Evolutionary conservation across 108 stramenopile genomes (phyloP).

Genomic region (Cyclotella cryptica): DNA sequence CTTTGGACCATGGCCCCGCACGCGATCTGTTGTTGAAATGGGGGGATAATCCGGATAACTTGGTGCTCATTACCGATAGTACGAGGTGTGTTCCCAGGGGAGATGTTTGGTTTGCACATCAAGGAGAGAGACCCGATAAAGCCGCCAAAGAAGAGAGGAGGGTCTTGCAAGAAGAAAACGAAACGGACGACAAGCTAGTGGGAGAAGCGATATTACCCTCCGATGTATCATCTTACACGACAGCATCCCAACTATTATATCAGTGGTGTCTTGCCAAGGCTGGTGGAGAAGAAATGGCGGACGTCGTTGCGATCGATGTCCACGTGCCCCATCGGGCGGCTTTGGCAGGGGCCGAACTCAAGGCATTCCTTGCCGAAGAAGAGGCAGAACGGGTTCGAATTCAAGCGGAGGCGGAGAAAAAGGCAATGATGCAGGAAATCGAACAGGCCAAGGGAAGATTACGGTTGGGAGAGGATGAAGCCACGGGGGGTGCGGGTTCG

Average conservation of each 20-base stretch:
- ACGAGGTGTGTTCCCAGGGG: conserved; percentile 63
- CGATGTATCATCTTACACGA: conserved; percentile 61
- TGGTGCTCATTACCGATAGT: conserved; percentile 83
- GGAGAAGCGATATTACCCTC: conserved; percentile 54
- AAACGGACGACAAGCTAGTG: conserved; percentile 44
- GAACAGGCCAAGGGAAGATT: conserved; percentile 84
- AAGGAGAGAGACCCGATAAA: conserved; percentile 12
- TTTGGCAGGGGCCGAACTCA: conserved; percentile 70
- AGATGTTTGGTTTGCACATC: conserved; percentile 38
- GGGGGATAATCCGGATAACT: conserved; percentile 84
- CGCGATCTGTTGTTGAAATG: conserved; percentile 80
- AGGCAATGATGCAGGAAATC: conserved; percentile 86
- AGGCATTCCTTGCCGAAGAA: conserved; percentile 75
- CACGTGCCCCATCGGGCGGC: conserved; percentile 71
- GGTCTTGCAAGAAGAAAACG: conserved; percentile 14
- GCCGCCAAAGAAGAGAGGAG: conserved; percentile 9
- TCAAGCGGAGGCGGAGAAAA: conserved; percentile 67
- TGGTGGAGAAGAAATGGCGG: conserved; percentile 86
- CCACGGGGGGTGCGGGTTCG: not conserved
- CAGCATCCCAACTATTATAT: conserved; percentile 76
- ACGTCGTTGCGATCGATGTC: conserved; percentile 78
- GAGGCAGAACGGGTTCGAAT: conserved; percentile 59
- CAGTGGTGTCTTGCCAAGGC: conserved; percentile 85
- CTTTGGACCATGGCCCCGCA: conserved; percentile 84
- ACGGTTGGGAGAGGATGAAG: conserved; percentile 73